phyloP scores from a whole-genome alignment of 176 grass and related monocot genomes.

The Tillandsia leiboldiana region DNA sequence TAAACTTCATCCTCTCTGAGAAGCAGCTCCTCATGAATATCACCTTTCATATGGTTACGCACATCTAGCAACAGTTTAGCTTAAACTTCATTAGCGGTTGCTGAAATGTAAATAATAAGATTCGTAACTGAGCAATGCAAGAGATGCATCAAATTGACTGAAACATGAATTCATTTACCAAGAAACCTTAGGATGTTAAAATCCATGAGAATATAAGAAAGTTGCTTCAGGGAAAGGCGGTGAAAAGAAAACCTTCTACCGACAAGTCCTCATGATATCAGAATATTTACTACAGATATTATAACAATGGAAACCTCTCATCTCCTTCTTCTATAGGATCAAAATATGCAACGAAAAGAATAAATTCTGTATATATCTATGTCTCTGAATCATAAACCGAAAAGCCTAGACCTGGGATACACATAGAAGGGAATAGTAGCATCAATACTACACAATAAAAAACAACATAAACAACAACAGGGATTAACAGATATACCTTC shows the following conservation, averaged over 20 bases:
- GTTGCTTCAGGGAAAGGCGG: too few species aligned
- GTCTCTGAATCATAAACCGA: too few species aligned
- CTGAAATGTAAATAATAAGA: slow-evolving; percentile 1
- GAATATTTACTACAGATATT: too few species aligned
- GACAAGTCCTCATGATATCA: too few species aligned
- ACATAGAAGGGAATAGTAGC: background rate
- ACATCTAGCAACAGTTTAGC: slow-evolving; percentile 13
- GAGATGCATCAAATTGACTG: background rate
- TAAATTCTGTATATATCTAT: too few species aligned
- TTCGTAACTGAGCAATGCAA: background rate
- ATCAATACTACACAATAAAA: background rate
- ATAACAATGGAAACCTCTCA: too few species aligned
- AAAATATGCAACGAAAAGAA: too few species aligned
- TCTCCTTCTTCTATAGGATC: too few species aligned
- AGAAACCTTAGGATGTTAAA: background rate
- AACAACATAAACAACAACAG: slow-evolving; percentile 9
- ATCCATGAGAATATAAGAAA: background rate
- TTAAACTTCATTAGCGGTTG: background rate
- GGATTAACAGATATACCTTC: slow-evolving; percentile 30
- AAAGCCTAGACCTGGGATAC: background rate
- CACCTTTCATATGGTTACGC: slow-evolving; percentile 18
- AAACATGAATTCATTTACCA: too few species aligned
- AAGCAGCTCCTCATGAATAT: slow-evolving; percentile 29
- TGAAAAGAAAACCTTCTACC: too few species aligned
- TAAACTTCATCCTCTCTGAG: slow-evolving; percentile 66